These are phyloP conservation scores for Rutstroemia sp. DNA, from an alignment of 2,329 filamentous ascomycete genomes.

Conservation along the genomic window DNA sequence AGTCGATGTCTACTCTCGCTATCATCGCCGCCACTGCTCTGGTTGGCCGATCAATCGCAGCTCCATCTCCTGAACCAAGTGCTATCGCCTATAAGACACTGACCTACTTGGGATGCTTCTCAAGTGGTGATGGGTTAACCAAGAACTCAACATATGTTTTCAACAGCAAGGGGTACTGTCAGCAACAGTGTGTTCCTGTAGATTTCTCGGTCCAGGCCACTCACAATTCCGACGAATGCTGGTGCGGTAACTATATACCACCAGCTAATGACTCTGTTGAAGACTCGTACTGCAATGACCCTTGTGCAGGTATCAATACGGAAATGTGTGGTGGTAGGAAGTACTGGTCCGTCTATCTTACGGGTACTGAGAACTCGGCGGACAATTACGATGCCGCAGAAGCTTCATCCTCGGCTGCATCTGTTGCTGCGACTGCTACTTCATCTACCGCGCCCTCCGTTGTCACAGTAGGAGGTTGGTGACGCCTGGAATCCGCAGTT, in stretches of 20 bases:
- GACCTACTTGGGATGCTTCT: slow-evolving; percentile 23
- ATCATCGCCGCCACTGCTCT: slow-evolving; percentile 14
- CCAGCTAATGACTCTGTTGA: slow-evolving; percentile 15
- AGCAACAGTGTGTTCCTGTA: slow-evolving; percentile 15
- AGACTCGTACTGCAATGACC: slow-evolving; percentile 17
- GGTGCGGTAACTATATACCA: slow-evolving; percentile 26
- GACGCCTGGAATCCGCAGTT: not conserved
- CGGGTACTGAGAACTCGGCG: slow-evolving; percentile 15
- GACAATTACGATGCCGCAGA: slow-evolving; percentile 14
- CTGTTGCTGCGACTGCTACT: slow-evolving; percentile 12
- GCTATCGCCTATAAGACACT: slow-evolving; percentile 5
- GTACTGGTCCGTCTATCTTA: slow-evolving; percentile 24
- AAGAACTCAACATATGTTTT: slow-evolving; percentile 21
- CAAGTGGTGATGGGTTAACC: slow-evolving; percentile 19
- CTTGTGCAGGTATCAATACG: slow-evolving; percentile 24
- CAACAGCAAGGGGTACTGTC: slow-evolving; percentile 26
- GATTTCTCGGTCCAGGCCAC: slow-evolving; percentile 20
- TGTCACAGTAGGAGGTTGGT: slow-evolving; percentile 20
- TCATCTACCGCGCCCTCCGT: slow-evolving; percentile 19
- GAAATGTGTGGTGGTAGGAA: slow-evolving; percentile 26
- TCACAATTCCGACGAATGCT: slow-evolving; percentile 23
- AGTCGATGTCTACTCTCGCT: slow-evolving; percentile 17
- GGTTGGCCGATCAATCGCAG: slow-evolving; percentile 14
- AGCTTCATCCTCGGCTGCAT: slow-evolving; percentile 8
- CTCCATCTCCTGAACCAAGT: slow-evolving; percentile 1